These are phyloP conservation scores for Globisporangium spinosum DNA, from an alignment of 352 stramenopile genomes.

Conservation along the genomic window DNA sequence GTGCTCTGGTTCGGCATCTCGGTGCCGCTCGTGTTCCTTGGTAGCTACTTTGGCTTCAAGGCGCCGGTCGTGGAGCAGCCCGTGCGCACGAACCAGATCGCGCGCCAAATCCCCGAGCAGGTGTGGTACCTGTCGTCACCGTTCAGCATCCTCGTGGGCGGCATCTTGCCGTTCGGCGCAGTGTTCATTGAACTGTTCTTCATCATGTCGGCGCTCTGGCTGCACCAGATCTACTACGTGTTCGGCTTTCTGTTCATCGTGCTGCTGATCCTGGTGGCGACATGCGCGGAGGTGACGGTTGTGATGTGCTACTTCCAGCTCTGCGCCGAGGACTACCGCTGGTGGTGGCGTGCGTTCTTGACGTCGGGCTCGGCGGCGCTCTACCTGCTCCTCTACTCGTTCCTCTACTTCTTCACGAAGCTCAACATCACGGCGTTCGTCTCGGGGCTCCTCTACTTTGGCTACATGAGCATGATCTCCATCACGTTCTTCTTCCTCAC, in stretches of 20 bases:
- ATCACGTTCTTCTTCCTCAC: slow-evolving; percentile 97
- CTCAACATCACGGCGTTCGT: slow-evolving; percentile 95
- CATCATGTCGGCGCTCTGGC: slow-evolving; percentile 99
- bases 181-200: slow-evolving; percentile 99
- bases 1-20: slow-evolving; percentile 98
- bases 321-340: slow-evolving; percentile 98
- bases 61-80: slow-evolving; percentile 84
- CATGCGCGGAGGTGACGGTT: slow-evolving; percentile 98
- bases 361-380: slow-evolving; percentile 94
- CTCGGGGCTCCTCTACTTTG: slow-evolving; percentile 97
- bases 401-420: slow-evolving; percentile 98
- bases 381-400: slow-evolving; percentile 99
- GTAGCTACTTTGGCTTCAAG: slow-evolving; percentile 96
- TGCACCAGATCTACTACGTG: slow-evolving; percentile 99
- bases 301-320: slow-evolving; percentile 99
- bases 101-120: slow-evolving; percentile 90
- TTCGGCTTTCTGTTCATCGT: slow-evolving; percentile 99
- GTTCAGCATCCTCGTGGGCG: slow-evolving; percentile 95
- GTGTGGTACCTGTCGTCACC: slow-evolving; percentile 95
- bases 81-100: slow-evolving; percentile 89
- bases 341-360: slow-evolving; percentile 96
- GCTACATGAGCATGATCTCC: slow-evolving; percentile 98
- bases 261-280: slow-evolving; percentile 96
- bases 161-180: slow-evolving; percentile 98
- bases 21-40: slow-evolving; percentile 97